Base-by-base conservation (phyloP, 768 basidiomycete genomes). In the Boletus bicolor region DNA sequence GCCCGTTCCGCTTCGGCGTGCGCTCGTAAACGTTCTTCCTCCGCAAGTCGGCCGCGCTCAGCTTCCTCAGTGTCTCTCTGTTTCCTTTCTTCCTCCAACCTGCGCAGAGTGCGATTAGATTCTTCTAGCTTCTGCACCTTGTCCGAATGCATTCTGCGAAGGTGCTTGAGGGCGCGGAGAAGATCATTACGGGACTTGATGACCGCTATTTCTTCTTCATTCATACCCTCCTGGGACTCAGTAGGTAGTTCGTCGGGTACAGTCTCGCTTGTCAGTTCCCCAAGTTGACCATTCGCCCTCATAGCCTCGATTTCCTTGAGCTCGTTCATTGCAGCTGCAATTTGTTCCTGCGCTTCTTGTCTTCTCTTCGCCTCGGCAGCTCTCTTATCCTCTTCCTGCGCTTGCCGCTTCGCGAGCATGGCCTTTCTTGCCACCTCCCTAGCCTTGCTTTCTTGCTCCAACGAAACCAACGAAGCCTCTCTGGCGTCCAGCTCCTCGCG, bases 321-420 rank as follows among this genome's bases (percentile, higher is more conserved):
- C 34, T 68, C 66, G 44, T 63, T 49, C 34, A 65, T 21, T 11
- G 69, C 60, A 7, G 12, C 36, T 3, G 45, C 36, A 26, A 71
- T 63, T 43, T 60, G 69, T 26, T 63, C 58, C 48, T 61, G 62
- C 1, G 54, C 47, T 32, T 56, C 61, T 12, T 50, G 61, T 10
- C 49, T 44, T 24, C 57, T 63, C 51, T 57, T 61, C 42, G 57
- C 49, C 36, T 65, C 64, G 1, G 58, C 55, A 7, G 41, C 45
- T 39, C 57, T 54, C 37, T 36, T 61, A 35, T 71, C 69, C 26
- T 68, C 65, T 47, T 72, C 69, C 38, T 60, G 63, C 4, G 55
- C 66, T 28, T 61, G 70, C 30, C 68, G 62, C 24, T 64, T 58
- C 9, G 56, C 56, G 14, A 61, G 37, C n/a, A 60, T 24, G 17